phyloP scores from a whole-genome alignment of 2,329 filamentous ascomycete species.

The Trichoderma guizhouense region DNA sequence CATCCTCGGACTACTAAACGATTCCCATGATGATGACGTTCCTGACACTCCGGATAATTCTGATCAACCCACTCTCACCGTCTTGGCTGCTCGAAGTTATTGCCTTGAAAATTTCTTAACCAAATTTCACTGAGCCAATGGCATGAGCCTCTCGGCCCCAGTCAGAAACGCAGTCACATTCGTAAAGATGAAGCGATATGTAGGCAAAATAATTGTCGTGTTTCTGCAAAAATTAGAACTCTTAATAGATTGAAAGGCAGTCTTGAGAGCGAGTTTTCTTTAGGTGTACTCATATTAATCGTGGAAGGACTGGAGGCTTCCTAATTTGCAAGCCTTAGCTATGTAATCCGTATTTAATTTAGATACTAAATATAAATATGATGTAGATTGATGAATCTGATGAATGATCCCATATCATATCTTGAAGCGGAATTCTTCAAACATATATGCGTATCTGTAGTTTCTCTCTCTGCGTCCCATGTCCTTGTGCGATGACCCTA shows the following conservation, averaged over 20 bases:
- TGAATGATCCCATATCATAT: background rate
- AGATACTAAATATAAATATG: too few species aligned
- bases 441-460: background rate
- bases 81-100: too few species aligned
- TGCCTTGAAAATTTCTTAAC: too few species aligned
- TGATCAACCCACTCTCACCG: too few species aligned
- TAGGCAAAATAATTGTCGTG: background rate
- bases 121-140: background rate
- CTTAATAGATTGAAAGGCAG: background rate
- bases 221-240: background rate
- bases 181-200: background rate
- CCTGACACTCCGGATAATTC: background rate
- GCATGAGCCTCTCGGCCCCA: fast-evolving
- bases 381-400: background rate
- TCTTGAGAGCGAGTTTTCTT: background rate
- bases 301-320: background rate
- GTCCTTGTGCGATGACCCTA: background rate
- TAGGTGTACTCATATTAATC: background rate
- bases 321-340: background rate
- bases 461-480: fast-evolving
- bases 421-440: background rate
- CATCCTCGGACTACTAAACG: background rate
- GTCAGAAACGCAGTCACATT: background rate
- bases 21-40: background rate
- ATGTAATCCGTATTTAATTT: too few species aligned